A percentile compares a stretch with the other conserved stretches of the same genome.
Conservation (phyloP, 139 green algal species). For the Asterochloris erici region DNA sequence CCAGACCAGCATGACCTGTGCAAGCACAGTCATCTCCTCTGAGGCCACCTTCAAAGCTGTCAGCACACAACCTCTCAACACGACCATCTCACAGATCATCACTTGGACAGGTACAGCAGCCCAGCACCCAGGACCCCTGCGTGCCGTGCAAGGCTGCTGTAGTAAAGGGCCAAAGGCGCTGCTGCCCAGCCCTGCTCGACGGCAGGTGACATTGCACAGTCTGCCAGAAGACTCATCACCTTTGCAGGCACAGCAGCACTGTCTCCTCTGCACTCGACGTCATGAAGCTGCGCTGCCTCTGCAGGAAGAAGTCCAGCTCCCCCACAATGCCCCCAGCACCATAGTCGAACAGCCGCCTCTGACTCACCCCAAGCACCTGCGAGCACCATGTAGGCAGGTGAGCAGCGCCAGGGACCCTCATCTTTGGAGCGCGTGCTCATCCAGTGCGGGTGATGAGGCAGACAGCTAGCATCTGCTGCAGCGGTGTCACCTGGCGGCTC, state of each 20-base stretch:
- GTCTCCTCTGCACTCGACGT: slow-evolving; percentile 1
- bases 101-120: neutral
- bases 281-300: slow-evolving; percentile 35
- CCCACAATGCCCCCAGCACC: slow-evolving; percentile 29
- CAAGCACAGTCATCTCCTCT: too few species aligned
- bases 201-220: neutral
- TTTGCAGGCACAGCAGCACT: slow-evolving; percentile 5
- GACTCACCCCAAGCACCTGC: too few species aligned
- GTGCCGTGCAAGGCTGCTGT: neutral
- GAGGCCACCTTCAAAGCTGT: too few species aligned
- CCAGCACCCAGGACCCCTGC: neutral
- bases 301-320: slow-evolving; percentile 45
- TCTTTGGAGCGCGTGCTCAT: too few species aligned
- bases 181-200: neutral
- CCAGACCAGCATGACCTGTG: too few species aligned
- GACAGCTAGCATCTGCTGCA: too few species aligned
- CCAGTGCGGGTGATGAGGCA: too few species aligned
- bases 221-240: neutral
- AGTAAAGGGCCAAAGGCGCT: neutral
- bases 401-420: too few species aligned
- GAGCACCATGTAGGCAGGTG: too few species aligned
- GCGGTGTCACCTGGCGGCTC: too few species aligned
- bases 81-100: too few species aligned
- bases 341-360: slow-evolving; percentile 18
- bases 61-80: too few species aligned